Evolutionary conservation across 2,329 filamentous ascomycete species (phyloP).

Genomic region (Karstenula rhodostoma): DNA sequence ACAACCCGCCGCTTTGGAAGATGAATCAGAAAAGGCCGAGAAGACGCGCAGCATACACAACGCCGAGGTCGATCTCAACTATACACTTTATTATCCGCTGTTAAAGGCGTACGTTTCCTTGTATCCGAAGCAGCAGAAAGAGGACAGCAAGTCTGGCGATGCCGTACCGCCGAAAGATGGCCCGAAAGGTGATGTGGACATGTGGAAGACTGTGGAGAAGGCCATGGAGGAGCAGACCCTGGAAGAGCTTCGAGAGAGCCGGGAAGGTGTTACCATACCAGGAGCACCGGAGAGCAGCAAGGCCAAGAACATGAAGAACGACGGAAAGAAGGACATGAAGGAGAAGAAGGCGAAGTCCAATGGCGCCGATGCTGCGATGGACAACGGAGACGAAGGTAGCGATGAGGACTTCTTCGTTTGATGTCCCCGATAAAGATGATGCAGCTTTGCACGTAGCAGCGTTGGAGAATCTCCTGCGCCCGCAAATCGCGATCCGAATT

Average conservation of each 20-base stretch:
- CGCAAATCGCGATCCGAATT: too few relatives aligned
- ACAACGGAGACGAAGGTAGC: constrained; percentile 35
- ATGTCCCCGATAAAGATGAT: background rate
- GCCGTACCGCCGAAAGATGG: constrained; percentile 47
- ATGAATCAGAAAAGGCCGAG: constrained; percentile 59
- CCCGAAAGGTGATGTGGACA: constrained; percentile 61
- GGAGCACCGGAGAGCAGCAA: constrained; percentile 16
- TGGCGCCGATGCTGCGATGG: constrained; percentile 15
- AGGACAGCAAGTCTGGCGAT: background rate
- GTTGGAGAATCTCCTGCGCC: background rate
- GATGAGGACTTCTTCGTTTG: constrained; percentile 43
- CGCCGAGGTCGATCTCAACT: constrained; percentile 77
- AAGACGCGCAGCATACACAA: constrained; percentile 69
- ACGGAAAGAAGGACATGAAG: constrained; percentile 15
- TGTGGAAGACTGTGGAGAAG: constrained; percentile 74
- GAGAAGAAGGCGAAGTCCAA: constrained; percentile 26
- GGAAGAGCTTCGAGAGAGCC: constrained; percentile 64
- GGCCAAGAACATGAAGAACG: constrained; percentile 25
- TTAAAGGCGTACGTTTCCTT: constrained; percentile 73
- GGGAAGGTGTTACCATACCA: constrained; percentile 34
- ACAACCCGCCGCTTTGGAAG: constrained; percentile 60
- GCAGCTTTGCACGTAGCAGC: background rate
- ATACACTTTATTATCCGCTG: constrained; percentile 76
- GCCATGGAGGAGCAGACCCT: constrained; percentile 67
- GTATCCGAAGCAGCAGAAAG: constrained; percentile 51